Conservation (phyloP, 768 basidiomycete genomes). For the Collybia mongolica region DNA sequence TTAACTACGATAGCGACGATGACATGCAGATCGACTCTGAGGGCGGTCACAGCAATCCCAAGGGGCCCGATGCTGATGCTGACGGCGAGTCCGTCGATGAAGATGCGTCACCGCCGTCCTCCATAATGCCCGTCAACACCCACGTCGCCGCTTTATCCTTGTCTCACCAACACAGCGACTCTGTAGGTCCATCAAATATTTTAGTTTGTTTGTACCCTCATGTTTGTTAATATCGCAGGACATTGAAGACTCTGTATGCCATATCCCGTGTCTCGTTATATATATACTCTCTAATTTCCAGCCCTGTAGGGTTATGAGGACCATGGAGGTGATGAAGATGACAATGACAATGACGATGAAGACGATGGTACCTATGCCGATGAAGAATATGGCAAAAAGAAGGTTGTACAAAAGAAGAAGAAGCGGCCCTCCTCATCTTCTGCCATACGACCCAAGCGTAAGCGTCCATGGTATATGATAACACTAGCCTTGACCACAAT, state of each 20-base stretch:
- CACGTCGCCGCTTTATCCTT: conserved; percentile 36
- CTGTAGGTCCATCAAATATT: conserved; percentile 32
- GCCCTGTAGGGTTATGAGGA: conserved; percentile 44
- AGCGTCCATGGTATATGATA: conserved; percentile 12
- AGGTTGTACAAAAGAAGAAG: conserved; percentile 60
- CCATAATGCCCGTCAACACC: conserved; percentile 26
- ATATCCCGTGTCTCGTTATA: conserved; percentile 2
- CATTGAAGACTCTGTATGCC: conserved; percentile 62
- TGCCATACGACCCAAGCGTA: conserved; percentile 60
- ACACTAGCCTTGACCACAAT: conserved; percentile 13
- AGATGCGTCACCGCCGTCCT: conserved; percentile 36
- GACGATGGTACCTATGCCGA: conserved; percentile 80
- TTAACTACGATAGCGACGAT: conserved; percentile 60
- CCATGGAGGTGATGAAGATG: conserved; percentile 60
- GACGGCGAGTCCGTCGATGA: conserved; percentile 65
- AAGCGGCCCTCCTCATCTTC: conserved; percentile 48
- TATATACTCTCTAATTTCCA: conserved; percentile 14
- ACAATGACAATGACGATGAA: conserved; percentile 66
- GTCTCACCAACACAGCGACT: conserved; percentile 28
- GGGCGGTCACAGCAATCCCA: conserved; percentile 39
- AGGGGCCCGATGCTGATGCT: conserved; percentile 57
- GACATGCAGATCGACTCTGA: conserved; percentile 76
- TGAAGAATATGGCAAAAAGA: conserved; percentile 74
- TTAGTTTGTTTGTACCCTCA: conserved; percentile 12
- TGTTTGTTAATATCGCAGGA: conserved; percentile 28